These are phyloP conservation scores for Pythium biforme DNA, from an alignment of 352 stramenopile species.

Conservation along the genomic window DNA sequence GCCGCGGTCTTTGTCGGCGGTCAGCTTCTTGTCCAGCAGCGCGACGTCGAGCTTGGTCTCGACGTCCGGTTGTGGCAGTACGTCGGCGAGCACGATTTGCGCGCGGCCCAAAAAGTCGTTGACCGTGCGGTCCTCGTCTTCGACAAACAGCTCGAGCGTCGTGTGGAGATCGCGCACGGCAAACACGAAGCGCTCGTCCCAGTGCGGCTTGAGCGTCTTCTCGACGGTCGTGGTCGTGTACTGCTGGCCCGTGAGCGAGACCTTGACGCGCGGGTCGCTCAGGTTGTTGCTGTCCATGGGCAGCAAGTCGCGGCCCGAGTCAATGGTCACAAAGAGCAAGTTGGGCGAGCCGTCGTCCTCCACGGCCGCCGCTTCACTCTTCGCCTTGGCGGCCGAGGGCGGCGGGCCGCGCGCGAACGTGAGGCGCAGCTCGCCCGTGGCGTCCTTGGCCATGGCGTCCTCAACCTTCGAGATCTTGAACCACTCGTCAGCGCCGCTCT, in stretches of 20 bases:
- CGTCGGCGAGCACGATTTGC: conserved; percentile 47
- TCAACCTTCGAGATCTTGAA: conserved; percentile 49
- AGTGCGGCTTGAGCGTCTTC: conserved; percentile 76
- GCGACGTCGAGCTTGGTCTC: conserved; percentile 49
- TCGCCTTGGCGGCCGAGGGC: neutral
- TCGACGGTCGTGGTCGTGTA: conserved; percentile 61
- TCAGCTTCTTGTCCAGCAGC: conserved; percentile 56
- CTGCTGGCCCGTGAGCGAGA: conserved; percentile 70
- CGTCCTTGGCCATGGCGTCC: conserved; percentile 48
- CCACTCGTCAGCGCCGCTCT: conserved; percentile 32
- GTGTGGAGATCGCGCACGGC: conserved; percentile 39
- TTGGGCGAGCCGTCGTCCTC: conserved; percentile 38
- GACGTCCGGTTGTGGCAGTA: conserved; percentile 36
- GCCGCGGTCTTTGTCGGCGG: conserved; percentile 53
- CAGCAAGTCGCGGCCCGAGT: conserved; percentile 74
- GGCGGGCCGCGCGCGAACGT: conserved; percentile 30
- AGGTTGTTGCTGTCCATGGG: conserved; percentile 74
- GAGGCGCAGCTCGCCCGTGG: conserved; percentile 54
- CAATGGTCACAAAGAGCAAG: conserved; percentile 66
- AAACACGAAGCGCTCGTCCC: conserved; percentile 70
- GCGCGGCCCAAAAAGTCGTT: conserved; percentile 73
- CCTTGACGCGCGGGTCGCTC: conserved; percentile 87
- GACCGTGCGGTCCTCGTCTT: conserved; percentile 66
- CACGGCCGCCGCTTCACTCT: conserved; percentile 4
- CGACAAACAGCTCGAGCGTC: conserved; percentile 57